Evolutionary conservation across 768 basidiomycete genomes (phyloP).

Genomic region (Leccinellum luteum): DNA sequence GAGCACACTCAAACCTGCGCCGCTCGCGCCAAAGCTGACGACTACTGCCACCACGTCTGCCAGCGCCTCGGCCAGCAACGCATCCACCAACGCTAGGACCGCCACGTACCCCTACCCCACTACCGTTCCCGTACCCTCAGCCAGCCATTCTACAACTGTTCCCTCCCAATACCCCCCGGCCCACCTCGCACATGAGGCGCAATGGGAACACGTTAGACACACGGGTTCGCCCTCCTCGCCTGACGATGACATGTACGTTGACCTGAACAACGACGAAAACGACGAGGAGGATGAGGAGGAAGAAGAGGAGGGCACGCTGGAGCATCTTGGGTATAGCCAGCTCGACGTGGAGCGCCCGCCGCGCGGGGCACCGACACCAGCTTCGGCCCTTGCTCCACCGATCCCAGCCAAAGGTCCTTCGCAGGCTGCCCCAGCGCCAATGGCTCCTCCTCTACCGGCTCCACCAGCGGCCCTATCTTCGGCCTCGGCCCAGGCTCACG

Average conservation of each 20-base stretch:
- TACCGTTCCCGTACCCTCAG: background rate
- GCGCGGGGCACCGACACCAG: background rate
- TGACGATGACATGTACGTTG: constrained; percentile 14
- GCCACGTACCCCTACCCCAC: background rate
- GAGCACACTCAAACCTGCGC: constrained; percentile 16
- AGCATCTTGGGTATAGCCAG: constrained; percentile 23
- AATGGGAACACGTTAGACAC: constrained; percentile 23
- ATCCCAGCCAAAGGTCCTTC: background rate
- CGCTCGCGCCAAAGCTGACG: constrained; percentile 24
- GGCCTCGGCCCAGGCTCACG: background rate
- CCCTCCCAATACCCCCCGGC: constrained; percentile 10
- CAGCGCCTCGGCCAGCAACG: background rate
- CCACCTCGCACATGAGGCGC: constrained; percentile 8
- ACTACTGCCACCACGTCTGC: background rate
- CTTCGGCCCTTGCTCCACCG: background rate
- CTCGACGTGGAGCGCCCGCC: constrained; percentile 6
- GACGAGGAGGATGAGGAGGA: background rate
- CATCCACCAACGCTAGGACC: background rate
- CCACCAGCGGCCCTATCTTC: background rate
- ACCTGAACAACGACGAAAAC: background rate
- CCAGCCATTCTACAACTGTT: background rate
- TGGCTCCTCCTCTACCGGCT: background rate
- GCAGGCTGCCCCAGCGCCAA: background rate
- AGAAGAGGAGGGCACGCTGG: constrained; percentile 2
- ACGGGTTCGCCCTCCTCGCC: constrained; percentile 12